Conservation (phyloP, 179 eudicot genomes). For the Drosera spatulata region DNA sequence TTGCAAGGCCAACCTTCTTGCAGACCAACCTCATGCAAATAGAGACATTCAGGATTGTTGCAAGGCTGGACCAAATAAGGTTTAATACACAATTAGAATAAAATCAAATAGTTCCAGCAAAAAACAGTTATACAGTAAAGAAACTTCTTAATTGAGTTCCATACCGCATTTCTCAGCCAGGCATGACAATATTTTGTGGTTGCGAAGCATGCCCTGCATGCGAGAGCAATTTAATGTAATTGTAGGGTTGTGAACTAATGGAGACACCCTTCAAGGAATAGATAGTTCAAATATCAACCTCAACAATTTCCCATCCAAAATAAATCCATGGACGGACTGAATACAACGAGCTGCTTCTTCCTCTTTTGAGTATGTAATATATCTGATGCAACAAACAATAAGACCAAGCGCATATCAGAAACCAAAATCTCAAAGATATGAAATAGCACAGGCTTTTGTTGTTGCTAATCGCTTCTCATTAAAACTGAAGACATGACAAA, state of each 20-base stretch:
- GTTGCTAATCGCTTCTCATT: too few species aligned
- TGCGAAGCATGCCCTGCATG: conserved; percentile 74
- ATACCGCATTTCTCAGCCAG: conserved; percentile 93
- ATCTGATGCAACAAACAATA: conserved; percentile 29
- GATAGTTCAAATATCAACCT: conserved; percentile 31
- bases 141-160: conserved; percentile 1
- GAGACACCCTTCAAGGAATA: too few species aligned
- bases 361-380: conserved; percentile 85
- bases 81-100: not conserved
- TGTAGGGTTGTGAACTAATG: not conserved
- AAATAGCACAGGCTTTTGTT: too few species aligned
- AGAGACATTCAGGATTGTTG: conserved; percentile 82
- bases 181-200: conserved; percentile 99
- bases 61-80: conserved; percentile 51
- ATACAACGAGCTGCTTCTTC: conserved; percentile 96
- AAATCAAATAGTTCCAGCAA: too few species aligned
- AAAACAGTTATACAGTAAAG: not conserved
- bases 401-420: not conserved
- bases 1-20: too few species aligned
- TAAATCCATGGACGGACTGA: conserved; percentile 84
- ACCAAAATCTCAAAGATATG: too few species aligned
- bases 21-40: conserved; percentile 85
- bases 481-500: not conserved
- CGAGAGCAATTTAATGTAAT: not conserved
- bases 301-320: conserved; percentile 65